A percentile compares a stretch with the other conserved stretches of the same genome.
phyloP scores from a whole-genome alignment of 2,329 filamentous ascomycete genomes.

The Hymenoscyphus salicellus region DNA sequence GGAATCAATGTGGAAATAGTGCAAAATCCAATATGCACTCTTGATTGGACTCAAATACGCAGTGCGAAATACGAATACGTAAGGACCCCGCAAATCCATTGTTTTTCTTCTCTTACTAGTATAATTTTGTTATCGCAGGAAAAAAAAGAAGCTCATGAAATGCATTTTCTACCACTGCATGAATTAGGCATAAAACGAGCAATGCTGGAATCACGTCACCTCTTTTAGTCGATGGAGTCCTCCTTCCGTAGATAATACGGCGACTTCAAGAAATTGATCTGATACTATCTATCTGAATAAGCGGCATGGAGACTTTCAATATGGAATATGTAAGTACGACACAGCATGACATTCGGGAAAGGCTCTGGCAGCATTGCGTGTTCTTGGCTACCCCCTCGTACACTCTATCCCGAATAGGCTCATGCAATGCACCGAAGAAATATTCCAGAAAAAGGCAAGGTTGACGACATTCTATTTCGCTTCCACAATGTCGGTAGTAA shows the following conservation, averaged over 20 bases:
- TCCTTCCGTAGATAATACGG: too few relatives aligned
- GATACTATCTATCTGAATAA: too few relatives aligned
- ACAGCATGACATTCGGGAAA: neutral
- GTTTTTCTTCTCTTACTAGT: neutral
- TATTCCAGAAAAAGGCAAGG: neutral
- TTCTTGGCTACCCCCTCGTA: neutral
- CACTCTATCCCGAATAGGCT: neutral
- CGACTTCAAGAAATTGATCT: too few relatives aligned
- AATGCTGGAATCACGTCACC: too few relatives aligned
- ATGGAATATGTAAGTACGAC: neutral
- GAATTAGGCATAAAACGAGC: too few relatives aligned
- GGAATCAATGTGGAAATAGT: neutral
- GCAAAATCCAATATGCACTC: neutral
- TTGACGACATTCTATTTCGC: constrained; percentile 1
- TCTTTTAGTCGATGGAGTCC: too few relatives aligned
- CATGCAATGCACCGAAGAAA: neutral
- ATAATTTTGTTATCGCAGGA: neutral
- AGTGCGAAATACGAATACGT: neutral
- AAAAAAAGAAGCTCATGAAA: too few relatives aligned
- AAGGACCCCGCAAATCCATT: neutral
- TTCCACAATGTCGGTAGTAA: constrained; percentile 15
- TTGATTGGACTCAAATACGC: neutral
- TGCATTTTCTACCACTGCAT: too few relatives aligned
- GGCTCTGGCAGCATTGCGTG: neutral
- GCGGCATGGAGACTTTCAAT: too few relatives aligned